phyloP scores from a whole-genome alignment of 306 rosid species.

The Macrotyloma uniflorum region DNA sequence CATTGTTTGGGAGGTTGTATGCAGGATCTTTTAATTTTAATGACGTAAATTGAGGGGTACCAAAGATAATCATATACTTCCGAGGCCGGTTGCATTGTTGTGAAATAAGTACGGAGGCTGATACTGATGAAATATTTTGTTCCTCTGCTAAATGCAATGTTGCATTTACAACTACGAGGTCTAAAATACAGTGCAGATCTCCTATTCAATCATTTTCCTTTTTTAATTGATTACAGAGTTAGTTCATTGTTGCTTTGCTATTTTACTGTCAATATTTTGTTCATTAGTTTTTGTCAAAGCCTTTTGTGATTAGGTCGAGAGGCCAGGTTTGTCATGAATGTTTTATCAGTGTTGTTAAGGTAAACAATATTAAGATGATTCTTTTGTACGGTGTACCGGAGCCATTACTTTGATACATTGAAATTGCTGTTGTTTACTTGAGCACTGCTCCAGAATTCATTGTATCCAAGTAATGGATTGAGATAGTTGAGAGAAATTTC shows the following conservation, averaged over 20 bases:
- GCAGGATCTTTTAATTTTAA: slow-evolving; percentile 38
- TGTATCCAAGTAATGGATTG: background rate
- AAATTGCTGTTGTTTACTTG: background rate
- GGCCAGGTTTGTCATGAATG: background rate
- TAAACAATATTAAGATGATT: background rate
- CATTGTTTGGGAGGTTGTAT: slow-evolving; percentile 34
- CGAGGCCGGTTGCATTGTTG: slow-evolving; percentile 7
- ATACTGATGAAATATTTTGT: slow-evolving; percentile 27
- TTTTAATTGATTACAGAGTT: background rate
- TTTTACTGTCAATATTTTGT: background rate
- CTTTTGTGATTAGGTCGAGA: background rate
- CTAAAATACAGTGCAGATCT: background rate
- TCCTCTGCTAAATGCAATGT: slow-evolving; percentile 18
- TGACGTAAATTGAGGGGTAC: slow-evolving; percentile 52
- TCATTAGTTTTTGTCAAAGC: background rate
- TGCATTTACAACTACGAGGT: background rate
- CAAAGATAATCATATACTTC: slow-evolving; percentile 36
- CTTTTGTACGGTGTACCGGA: background rate
- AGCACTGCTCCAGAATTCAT: background rate
- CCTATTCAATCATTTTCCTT: background rate
- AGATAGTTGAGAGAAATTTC: background rate
- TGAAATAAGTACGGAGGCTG: slow-evolving; percentile 10
- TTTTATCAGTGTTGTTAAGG: background rate
- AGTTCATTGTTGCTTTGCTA: background rate
- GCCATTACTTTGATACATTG: background rate